These are phyloP conservation scores for Picochlorum sp. DNA, from an alignment of 139 green algal genomes.

Conservation along the genomic window DNA sequence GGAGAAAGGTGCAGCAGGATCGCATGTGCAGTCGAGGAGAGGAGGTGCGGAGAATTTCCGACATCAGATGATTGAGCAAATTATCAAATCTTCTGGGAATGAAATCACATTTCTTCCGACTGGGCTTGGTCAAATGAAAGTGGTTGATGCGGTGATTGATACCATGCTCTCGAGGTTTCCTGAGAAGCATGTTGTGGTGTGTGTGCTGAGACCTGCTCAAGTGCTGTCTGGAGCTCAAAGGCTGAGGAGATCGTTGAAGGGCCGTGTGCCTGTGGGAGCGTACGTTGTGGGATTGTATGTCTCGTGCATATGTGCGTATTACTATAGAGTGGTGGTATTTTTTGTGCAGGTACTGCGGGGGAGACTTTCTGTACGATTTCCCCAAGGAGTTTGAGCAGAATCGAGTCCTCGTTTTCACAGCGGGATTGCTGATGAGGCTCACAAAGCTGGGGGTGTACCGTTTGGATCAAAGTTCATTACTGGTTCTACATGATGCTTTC, in stretches of 20 bases:
- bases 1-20: neutral
- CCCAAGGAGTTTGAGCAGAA: constrained; percentile 8
- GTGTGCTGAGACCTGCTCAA: constrained; percentile 21
- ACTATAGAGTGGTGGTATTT: too few relatives aligned
- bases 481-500: constrained; percentile 25
- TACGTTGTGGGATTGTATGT: neutral
- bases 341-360: constrained; percentile 18
- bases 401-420: constrained; percentile 27
- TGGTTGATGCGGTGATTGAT: constrained; percentile 16
- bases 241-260: constrained; percentile 8
- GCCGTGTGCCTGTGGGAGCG: neutral
- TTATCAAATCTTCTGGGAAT: constrained; percentile 11
- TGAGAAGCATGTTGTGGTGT: constrained; percentile 23
- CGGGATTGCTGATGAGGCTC: constrained; percentile 28
- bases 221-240: constrained; percentile 17
- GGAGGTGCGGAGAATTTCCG: constrained; percentile 1
- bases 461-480: constrained; percentile 10
- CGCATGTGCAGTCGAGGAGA: neutral
- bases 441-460: constrained; percentile 23
- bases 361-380: constrained; percentile 31
- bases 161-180: neutral
- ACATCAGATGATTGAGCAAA: constrained; percentile 7
- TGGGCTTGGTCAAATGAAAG: constrained; percentile 9
- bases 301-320: too few relatives aligned
- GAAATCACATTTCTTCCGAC: constrained; percentile 14